Percentiles rank a stretch among this genome's conserved stretches.
Conservation (phyloP, 768 basidiomycete genomes). For the Hysterangium stoloniferum region DNA sequence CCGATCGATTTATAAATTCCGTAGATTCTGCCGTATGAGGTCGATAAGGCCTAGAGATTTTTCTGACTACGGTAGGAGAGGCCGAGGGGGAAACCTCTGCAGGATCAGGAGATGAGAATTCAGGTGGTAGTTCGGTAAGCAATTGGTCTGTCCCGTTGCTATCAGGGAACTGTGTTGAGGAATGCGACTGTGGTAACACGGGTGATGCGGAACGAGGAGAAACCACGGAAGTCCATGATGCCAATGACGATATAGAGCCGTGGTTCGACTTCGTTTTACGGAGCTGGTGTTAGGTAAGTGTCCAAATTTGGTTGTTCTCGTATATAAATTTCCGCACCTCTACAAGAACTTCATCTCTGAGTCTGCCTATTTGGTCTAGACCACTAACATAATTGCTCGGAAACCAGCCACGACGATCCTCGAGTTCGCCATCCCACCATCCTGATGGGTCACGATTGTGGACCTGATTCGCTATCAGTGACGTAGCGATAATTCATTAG, state of each 20-base stretch:
- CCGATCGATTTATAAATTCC: background rate
- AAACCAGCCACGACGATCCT: slow-evolving; percentile 91
- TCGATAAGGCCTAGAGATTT: background rate
- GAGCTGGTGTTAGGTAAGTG: background rate
- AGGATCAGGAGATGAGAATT: background rate
- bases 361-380: slow-evolving; percentile 8
- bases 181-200: background rate
- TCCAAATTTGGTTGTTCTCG: background rate
- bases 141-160: background rate
- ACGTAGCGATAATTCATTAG: background rate
- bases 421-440: slow-evolving; percentile 98
- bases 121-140: background rate
- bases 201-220: background rate
- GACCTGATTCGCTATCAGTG: slow-evolving; percentile 40
- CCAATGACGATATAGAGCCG: slow-evolving; percentile 5
- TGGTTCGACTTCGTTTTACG: background rate
- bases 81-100: background rate
- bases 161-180: background rate
- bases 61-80: background rate
- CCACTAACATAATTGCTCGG: slow-evolving; percentile 91
- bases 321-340: slow-evolving; percentile 1
- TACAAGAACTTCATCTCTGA: slow-evolving; percentile 8
- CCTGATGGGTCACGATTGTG: slow-evolving; percentile 80
- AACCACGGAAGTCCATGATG: slow-evolving; percentile 5
- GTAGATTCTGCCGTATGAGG: background rate